phyloP scores from a whole-genome alignment of 306 rosid genomes.

The Inga leiocalycina region DNA sequence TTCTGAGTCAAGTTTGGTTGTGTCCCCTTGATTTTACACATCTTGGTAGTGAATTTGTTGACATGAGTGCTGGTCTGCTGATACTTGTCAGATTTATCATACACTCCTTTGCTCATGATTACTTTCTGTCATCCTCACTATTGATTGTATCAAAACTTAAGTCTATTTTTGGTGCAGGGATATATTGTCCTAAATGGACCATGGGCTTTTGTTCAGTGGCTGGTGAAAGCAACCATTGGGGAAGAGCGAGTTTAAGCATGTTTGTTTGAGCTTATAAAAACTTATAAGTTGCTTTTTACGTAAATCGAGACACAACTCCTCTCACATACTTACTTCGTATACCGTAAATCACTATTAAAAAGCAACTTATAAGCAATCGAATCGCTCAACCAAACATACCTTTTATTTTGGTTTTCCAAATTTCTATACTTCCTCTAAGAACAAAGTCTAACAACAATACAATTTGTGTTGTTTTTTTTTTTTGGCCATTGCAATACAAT shows the following conservation, averaged over 20 bases:
- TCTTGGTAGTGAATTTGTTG: background rate
- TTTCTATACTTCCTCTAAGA: conserved; percentile 2
- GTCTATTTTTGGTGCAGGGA: conserved; percentile 57
- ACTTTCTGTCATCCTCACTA: conserved; percentile 5
- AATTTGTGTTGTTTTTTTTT: conserved; percentile 43
- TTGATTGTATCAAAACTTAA: conserved; percentile 10
- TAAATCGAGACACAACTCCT: no score
- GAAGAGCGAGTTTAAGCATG: conserved; percentile 88
- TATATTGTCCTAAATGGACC: conserved; percentile 91
- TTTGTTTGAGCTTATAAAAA: no score
- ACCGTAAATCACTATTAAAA: no score
- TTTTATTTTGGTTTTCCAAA: conserved; percentile 7
- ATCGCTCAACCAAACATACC: no score
- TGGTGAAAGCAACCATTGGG: conserved; percentile 78
- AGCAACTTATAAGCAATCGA: no score
- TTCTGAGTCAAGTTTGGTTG: background rate
- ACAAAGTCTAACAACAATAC: conserved; percentile 34
- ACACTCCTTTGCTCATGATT: conserved; percentile 31
- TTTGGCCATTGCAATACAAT: background rate
- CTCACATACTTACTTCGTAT: no score
- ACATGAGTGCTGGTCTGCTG: background rate
- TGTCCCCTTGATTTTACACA: background rate
- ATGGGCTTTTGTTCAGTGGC: conserved; percentile 99
- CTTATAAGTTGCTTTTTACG: no score
- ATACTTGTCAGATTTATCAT: conserved; percentile 19